These are phyloP conservation scores for Jatropha curcas DNA, from an alignment of 345 rosid genomes.

Conservation along the genomic window DNA sequence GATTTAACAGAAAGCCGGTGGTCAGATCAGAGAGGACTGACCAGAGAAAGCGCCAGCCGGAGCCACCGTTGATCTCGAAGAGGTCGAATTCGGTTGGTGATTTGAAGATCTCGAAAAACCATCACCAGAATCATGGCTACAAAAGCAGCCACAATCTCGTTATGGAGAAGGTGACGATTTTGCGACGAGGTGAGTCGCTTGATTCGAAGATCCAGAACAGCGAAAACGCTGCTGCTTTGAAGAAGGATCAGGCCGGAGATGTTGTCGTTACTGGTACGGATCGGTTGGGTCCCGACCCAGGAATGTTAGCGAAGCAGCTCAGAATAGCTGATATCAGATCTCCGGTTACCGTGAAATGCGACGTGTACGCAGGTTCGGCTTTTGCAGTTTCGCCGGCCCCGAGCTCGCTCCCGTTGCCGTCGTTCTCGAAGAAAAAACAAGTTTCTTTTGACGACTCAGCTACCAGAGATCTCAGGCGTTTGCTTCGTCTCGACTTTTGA, in stretches of 20 bases:
- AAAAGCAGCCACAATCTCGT: not conserved
- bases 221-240: not conserved
- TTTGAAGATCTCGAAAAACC: constrained; percentile 24
- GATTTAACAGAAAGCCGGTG: constrained; percentile 44
- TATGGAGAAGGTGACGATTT: constrained; percentile 47
- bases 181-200: constrained; percentile 61
- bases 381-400: constrained; percentile 60
- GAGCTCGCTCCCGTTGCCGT: constrained; percentile 59
- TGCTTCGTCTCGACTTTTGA: constrained; percentile 51
- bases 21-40: constrained; percentile 29
- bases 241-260: not conserved
- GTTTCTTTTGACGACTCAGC: constrained; percentile 50
- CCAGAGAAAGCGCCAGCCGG: constrained; percentile 40
- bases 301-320: constrained; percentile 32
- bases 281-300: constrained; percentile 34
- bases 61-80: constrained; percentile 33
- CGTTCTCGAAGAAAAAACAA: constrained; percentile 50
- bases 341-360: constrained; percentile 30
- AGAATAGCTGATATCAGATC: constrained; percentile 26
- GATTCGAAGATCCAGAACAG: constrained; percentile 40
- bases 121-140: not conserved
- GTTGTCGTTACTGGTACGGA: constrained; percentile 26
- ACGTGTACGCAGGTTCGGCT: constrained; percentile 60
- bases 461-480: constrained; percentile 62
- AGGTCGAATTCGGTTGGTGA: constrained; percentile 42